A percentile compares a stretch with the other conserved stretches of the same genome.
Evolutionary conservation across 2,329 filamentous ascomycete genomes (phyloP).

Genomic region (Fusarium drepaniforme): DNA sequence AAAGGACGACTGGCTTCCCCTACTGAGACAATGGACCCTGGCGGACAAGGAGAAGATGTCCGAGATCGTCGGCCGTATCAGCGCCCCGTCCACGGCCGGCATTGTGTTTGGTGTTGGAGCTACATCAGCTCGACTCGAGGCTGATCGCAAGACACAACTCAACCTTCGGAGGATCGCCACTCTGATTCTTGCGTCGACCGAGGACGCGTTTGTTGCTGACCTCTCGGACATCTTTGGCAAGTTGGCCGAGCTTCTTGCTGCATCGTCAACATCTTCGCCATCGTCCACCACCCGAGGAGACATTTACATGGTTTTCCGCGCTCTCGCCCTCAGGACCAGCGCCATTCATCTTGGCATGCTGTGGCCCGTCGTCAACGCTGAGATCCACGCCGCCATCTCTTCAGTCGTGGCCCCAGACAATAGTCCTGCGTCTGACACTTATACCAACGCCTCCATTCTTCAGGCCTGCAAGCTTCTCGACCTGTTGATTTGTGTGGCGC

Average conservation of each 20-base stretch:
- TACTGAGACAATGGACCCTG: slow-evolving; percentile 86
- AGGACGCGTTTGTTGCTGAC: slow-evolving; percentile 85
- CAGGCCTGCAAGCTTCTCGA: slow-evolving; percentile 97
- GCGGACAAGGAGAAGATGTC: slow-evolving; percentile 89
- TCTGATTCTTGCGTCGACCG: slow-evolving; percentile 79
- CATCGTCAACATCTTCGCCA: slow-evolving; percentile 89
- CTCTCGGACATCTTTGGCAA: slow-evolving; percentile 82
- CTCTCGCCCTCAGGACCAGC: slow-evolving; percentile 83
- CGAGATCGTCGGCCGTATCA: slow-evolving; percentile 83
- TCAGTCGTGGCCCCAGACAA: slow-evolving; percentile 78
- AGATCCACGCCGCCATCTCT: slow-evolving; percentile 83
- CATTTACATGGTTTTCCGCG: slow-evolving; percentile 88
- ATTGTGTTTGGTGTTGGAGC: slow-evolving; percentile 99
- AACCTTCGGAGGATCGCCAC: slow-evolving; percentile 87
- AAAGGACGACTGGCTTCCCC: slow-evolving; percentile 81
- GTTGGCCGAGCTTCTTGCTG: slow-evolving; percentile 85
- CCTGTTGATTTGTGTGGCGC: slow-evolving; percentile 84
- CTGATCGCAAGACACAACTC: slow-evolving; percentile 91
- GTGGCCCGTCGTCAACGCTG: slow-evolving; percentile 91
- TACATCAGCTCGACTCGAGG: slow-evolving; percentile 91
- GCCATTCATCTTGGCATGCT: slow-evolving; percentile 84
- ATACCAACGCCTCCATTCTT: slow-evolving; percentile 80
- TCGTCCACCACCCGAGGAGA: slow-evolving; percentile 91
- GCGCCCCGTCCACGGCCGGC: slow-evolving; percentile 89
- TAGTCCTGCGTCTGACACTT: slow-evolving; percentile 75